Evolutionary conservation across 805 yeast species (phyloP), one percentile per base, ranked within the genome.

Genomic region (Pichia gijzeniarum): DNA sequence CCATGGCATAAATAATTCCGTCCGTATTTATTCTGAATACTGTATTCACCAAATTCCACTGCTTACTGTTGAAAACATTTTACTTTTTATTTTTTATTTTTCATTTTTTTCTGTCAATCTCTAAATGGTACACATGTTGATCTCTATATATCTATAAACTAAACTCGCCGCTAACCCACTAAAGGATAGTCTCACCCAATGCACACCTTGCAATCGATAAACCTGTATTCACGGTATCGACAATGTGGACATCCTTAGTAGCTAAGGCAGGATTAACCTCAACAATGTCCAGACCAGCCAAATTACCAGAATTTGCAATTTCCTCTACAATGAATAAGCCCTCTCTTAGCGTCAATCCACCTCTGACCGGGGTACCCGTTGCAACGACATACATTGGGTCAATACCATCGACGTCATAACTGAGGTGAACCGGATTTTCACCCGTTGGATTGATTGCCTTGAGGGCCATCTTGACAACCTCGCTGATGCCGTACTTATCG

Each of bases 341-440:
- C 68, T 91, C 99, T 69, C 99, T 79, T 65, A 91, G 74, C 8
- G 96, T 82, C 53, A 91, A 72, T 3, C 99, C 99, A 53, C 98
- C 98, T 63, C 95, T 81, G 14, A 91, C 99, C 36, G 97, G 91
- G 1, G 99, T 93, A 44, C 99, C 99, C 1, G 99, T 91, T 34
- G 97, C 95, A 17, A 96, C 97, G 13, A 93, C 96, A 60, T 72
- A 89, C 50, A 80, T 74, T 40, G 98, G 98, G 66, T 91, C 99
- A 48, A 93, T 82, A 36, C 97, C 97, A 67, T 91, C 99, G 37
- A 91, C 97, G 61, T 91, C 99, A 62, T 90, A 91, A 22, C 95
- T 83, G 53, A 93, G 68, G 70, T 91, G 96, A 51, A 93, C 74
- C 41, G 99, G 98, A 40, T 54, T 54, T 44, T 74, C 69, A 18